These are phyloP conservation scores for Daldinia sp. DNA, from an alignment of 2,329 filamentous ascomycete genomes.

Conservation along the genomic window DNA sequence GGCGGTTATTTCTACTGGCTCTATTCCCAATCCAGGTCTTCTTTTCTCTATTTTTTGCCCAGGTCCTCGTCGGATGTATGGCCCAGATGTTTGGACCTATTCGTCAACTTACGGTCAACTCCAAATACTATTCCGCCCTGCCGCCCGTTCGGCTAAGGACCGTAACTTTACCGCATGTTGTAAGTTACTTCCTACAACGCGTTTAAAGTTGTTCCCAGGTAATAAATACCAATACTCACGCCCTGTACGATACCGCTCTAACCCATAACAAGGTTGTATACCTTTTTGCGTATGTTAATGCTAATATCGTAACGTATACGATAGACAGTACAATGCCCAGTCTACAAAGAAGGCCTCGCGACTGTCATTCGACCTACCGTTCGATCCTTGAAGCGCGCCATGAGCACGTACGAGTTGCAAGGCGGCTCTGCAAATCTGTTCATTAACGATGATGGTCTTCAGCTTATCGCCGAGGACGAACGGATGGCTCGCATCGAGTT, in stretches of 20 bases:
- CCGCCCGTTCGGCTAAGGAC: conserved; percentile 72
- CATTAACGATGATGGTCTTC: conserved; percentile 80
- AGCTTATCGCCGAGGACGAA: conserved; percentile 73
- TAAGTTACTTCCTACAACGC: conserved; percentile 17
- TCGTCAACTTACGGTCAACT: conserved; percentile 78
- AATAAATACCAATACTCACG: background rate
- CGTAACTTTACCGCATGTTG: conserved; percentile 72
- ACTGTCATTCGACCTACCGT: conserved; percentile 83
- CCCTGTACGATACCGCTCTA: background rate
- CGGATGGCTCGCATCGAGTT: conserved; percentile 74
- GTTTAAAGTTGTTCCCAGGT: background rate
- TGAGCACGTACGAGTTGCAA: conserved; percentile 81
- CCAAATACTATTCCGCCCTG: conserved; percentile 84
- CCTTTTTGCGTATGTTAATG: conserved; percentile 21
- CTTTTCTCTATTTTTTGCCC: conserved; percentile 84
- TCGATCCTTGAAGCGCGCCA: conserved; percentile 81
- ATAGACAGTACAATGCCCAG: conserved; percentile 82
- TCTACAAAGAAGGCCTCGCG: conserved; percentile 85
- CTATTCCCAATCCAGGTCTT: conserved; percentile 80
- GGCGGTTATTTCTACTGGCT: conserved; percentile 72
- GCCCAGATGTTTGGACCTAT: conserved; percentile 82
- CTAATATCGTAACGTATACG: conserved; percentile 1
- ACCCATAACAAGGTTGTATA: background rate
- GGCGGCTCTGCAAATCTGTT: conserved; percentile 84
- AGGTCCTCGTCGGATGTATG: conserved; percentile 81